phyloP scores from a whole-genome alignment of 140 eudicot species.

The Anethum foeniculum region DNA sequence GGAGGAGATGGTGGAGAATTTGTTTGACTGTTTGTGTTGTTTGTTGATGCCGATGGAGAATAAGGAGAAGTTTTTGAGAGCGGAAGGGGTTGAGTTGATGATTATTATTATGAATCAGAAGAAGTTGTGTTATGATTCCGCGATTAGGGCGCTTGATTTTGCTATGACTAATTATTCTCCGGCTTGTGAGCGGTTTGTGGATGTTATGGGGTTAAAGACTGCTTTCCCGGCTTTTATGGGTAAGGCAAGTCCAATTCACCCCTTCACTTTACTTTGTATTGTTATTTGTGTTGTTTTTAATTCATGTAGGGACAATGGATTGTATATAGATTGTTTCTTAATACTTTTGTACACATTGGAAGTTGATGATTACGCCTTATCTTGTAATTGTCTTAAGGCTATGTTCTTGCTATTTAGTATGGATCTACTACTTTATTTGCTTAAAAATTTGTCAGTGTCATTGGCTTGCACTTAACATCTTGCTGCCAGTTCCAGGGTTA shows the following conservation, averaged over 20 bases:
- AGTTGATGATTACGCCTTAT: neutral
- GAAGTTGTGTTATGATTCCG: constrained; percentile 81
- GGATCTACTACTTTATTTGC: neutral
- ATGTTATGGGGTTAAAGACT: constrained; percentile 96
- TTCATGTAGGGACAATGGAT: neutral
- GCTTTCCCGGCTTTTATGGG: constrained; percentile 99
- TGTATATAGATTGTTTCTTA: neutral
- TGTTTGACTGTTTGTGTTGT: constrained; percentile 93
- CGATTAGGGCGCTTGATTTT: constrained; percentile 85
- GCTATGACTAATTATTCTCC: constrained; percentile 96
- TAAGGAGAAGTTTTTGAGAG: constrained; percentile 91
- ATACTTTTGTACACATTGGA: neutral
- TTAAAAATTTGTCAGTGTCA: neutral
- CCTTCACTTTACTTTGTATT: neutral
- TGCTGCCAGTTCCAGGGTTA: neutral
- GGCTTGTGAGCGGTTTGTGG: constrained; percentile 95
- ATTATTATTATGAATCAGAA: constrained; percentile 97
- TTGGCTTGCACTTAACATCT: neutral
- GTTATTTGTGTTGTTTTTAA: neutral
- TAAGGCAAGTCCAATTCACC: constrained; percentile 78
- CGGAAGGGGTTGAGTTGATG: constrained; percentile 98
- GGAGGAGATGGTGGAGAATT: constrained; percentile 98
- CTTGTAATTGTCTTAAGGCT: neutral
- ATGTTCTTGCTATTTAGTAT: neutral
- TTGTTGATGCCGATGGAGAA: constrained; percentile 97